Percentiles rank a stretch among this genome's conserved stretches.
These are phyloP conservation scores for Cicer arietinum DNA, from an alignment of 306 rosid genomes.

Conservation along the genomic window DNA sequence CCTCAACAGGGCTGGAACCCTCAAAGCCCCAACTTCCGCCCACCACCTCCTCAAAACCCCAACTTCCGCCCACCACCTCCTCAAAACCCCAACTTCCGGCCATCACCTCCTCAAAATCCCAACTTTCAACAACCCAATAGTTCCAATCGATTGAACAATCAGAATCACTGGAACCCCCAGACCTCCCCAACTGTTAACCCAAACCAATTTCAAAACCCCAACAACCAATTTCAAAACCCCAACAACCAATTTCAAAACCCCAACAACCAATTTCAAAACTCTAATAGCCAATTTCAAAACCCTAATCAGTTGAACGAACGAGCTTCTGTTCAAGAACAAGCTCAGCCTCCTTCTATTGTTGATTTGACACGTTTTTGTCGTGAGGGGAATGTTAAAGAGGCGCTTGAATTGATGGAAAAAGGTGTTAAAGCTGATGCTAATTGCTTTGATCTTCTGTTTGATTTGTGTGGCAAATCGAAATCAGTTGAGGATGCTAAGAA, in stretches of 20 bases:
- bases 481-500: conserved; percentile 75
- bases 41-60: conserved; percentile 39
- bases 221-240: conserved; percentile 10
- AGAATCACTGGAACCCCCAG: conserved; percentile 47
- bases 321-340: conserved; percentile 43
- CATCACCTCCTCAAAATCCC: conserved; percentile 41
- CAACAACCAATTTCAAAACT: conserved; percentile 34
- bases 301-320: conserved; percentile 51
- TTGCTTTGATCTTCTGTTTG: conserved; percentile 67
- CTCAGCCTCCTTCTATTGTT: conserved; percentile 46
- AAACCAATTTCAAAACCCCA: conserved; percentile 28
- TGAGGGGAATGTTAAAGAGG: conserved; percentile 72
- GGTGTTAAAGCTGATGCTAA: conserved; percentile 76
- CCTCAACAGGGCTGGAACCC: conserved; percentile 34
- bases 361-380: conserved; percentile 64
- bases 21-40: conserved; percentile 32
- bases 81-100: conserved; percentile 29
- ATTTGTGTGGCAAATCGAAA: conserved; percentile 59
- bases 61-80: conserved; percentile 42
- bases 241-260: conserved; percentile 37
- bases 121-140: conserved; percentile 38
- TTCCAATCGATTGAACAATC: conserved; percentile 52
- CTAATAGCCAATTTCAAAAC: neutral
- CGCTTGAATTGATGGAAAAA: conserved; percentile 72
- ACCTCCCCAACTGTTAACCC: conserved; percentile 41